phyloP scores from a whole-genome alignment of 2,329 filamentous ascomycete species.

The Exophiala spinifera region DNA sequence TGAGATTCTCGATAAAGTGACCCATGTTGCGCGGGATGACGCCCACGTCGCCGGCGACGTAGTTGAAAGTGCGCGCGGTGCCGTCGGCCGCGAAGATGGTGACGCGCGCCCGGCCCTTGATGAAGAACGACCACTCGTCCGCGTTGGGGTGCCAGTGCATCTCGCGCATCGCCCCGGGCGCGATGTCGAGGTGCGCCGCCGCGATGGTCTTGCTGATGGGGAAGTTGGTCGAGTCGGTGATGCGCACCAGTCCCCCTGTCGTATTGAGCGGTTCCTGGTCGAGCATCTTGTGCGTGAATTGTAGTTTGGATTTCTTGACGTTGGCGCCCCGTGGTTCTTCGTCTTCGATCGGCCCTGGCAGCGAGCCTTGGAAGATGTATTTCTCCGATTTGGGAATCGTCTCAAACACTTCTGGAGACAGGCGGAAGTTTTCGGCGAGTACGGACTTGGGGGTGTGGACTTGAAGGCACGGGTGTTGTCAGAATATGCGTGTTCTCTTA shows the following conservation, averaged over 20 bases:
- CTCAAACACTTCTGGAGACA: constrained; percentile 67
- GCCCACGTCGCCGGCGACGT: constrained; percentile 69
- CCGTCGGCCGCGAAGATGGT: constrained; percentile 71
- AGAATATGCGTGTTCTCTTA: no score
- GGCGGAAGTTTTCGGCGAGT: constrained; percentile 71
- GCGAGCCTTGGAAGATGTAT: constrained; percentile 72
- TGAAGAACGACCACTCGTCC: constrained; percentile 80
- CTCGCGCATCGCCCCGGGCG: constrained; percentile 69
- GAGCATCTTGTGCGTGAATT: constrained; percentile 71
- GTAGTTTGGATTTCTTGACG: constrained; percentile 64
- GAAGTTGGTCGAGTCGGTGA: constrained; percentile 74
- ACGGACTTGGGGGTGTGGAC: constrained; percentile 70
- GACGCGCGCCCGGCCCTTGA: constrained; percentile 66
- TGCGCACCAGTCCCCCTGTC: constrained; percentile 68
- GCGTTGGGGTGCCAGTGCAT: constrained; percentile 82
- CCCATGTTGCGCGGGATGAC: constrained; percentile 75
- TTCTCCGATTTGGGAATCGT: constrained; percentile 64
- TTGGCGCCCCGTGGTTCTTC: constrained; percentile 59
- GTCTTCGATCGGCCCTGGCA: constrained; percentile 62
- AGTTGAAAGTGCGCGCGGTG: constrained; percentile 72
- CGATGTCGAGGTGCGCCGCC: constrained; percentile 67
- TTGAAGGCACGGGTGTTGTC: constrained; percentile 28
- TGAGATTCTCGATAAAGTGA: constrained; percentile 77
- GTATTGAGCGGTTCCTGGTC: constrained; percentile 64
- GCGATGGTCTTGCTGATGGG: constrained; percentile 70